A percentile compares a stretch with the other conserved stretches of the same genome.
These are phyloP conservation scores for Verticillium alfalfae DNA, from an alignment of 2,329 filamentous ascomycete genomes.

Conservation along the genomic window DNA sequence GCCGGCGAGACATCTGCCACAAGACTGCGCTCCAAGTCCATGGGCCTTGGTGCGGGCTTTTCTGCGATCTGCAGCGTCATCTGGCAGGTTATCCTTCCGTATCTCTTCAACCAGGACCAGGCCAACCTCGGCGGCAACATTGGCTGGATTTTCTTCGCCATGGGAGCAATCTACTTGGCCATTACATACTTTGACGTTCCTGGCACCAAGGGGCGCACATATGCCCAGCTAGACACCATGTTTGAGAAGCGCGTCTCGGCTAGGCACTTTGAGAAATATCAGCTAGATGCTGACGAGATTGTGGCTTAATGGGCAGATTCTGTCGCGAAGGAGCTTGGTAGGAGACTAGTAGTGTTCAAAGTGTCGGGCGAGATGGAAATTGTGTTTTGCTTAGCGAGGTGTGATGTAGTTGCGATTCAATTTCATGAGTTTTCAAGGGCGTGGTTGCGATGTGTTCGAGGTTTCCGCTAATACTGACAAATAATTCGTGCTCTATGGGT, in stretches of 20 bases:
- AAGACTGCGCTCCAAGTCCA: constrained; percentile 7
- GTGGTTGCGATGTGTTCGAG: not conserved
- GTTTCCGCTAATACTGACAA: too few relatives aligned
- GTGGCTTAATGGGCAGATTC: not conserved
- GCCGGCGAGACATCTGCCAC: constrained; percentile 9
- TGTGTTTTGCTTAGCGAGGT: not conserved
- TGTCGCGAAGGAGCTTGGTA: too few relatives aligned
- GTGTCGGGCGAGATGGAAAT: not conserved
- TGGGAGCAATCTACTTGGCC: constrained; percentile 17
- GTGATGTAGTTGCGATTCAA: too few relatives aligned
- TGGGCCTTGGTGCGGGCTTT: constrained; percentile 7
- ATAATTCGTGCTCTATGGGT: too few relatives aligned
- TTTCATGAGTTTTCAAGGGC: too few relatives aligned
- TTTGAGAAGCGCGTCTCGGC: constrained; percentile 10
- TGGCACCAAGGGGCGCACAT: constrained; percentile 20
- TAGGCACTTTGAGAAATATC: constrained; percentile 3
- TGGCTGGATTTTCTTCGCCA: constrained; percentile 30
- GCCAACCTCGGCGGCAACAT: constrained; percentile 32
- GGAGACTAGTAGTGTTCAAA: too few relatives aligned
- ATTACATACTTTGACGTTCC: constrained; percentile 22
- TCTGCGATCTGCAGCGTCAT: constrained; percentile 8
- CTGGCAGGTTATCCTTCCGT: constrained; percentile 17
- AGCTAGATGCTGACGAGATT: not conserved
- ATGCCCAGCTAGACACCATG: constrained; percentile 24
- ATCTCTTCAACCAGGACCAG: constrained; percentile 21